Base-by-base conservation (phyloP, 2,329 filamentous ascomycete species). In the Lithohypha guttulata region DNA sequence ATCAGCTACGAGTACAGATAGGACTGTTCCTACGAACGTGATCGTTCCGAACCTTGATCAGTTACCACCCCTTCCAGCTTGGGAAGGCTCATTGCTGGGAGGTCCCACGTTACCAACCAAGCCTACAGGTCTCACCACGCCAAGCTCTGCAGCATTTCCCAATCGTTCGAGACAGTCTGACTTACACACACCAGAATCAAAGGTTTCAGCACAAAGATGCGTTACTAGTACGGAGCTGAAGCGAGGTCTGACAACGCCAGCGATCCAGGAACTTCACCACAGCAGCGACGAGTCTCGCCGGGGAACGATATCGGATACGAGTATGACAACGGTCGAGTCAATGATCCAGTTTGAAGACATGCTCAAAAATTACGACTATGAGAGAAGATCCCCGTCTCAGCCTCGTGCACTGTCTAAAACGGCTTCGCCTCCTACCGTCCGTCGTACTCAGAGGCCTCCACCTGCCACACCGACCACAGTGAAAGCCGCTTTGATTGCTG, bases 271-370 rank as follows among this genome's bases (percentile, higher is more conserved):
- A 4, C n/a, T 17, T 10, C 19, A 6, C 34, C 23, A 37, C 10
- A 4, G 8, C n/a, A 20, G 10, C 9, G 18, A n/a, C 7, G 34
- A 37, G n/a, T 28, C 23, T 9, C 22, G 34, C 18, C 22, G 23
- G 18, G 22, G 20, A 15, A 37, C 34, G 7, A 23, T 37, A 17
- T 37, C 34, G 10, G 23, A 21, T n/a, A 25, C 7, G n/a, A 37
- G 34, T n/a, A 22, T 28, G 4, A 37, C 34, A 19, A 48, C 45
- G 8, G 38, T 41, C 9, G 45, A 50, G 9, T 44, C 47, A 6
- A 53, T 54, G 19, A 52, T 55, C n/a, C 53, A 61, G 39, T 53
- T 57, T 3, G 59, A 59, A 29, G 58, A 55, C 11, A 48, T 62
- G 18, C 52, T 58, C 19, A 53, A 57, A 22, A 18, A 22, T 13